Base-by-base conservation (phyloP, 306 rosid species). In the Amphicarpaea edgeworthii region DNA sequence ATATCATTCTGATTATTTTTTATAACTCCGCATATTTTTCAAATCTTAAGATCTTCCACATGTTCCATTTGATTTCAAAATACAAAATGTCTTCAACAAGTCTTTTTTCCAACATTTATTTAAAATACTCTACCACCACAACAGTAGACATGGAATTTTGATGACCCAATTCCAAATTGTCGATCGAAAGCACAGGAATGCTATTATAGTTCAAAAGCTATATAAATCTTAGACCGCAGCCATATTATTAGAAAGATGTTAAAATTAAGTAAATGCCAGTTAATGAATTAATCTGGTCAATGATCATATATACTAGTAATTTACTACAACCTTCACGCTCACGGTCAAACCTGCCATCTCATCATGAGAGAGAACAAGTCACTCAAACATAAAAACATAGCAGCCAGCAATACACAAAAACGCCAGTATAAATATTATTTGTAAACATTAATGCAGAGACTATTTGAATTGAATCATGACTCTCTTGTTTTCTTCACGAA, bases 171-270 rank as follows among this genome's bases (percentile, higher is more conserved):
- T 37, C 46, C 69, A 63, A 69, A 6, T 17, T 49, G 28, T 26
- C 4, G 11, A 57, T 57, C 4, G 4, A 57, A 0, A 30, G n/a
- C 73, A 68, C 14, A 46, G 60, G 7, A 47, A 49, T 28, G 10
- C 43, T 2, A 11, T 12, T 11, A 23, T 49, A 49, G 10, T 49
- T 49, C n/a, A n/a, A n/a, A 6, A 17, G 11, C 0, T 15, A 45
- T 30, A 12, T 7, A 43, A 14, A 45, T 7, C 5, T 37, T 70
- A 19, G 76, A 70, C 50, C 76, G 51, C 76, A 70, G 62, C 58
- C 50, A 12, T 53, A 2, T 71, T 71, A 3, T 20, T 20, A 37
- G 76, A 12, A 19, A 70, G 15, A 4, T 20, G 19, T 12, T 40
- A 0, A 21, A 5, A n/a, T n/a, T n/a, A 65, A 12, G 34, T 41